Evolutionary conservation across 345 rosid genomes (phyloP).

Genomic region (Heritiera fomes): DNA sequence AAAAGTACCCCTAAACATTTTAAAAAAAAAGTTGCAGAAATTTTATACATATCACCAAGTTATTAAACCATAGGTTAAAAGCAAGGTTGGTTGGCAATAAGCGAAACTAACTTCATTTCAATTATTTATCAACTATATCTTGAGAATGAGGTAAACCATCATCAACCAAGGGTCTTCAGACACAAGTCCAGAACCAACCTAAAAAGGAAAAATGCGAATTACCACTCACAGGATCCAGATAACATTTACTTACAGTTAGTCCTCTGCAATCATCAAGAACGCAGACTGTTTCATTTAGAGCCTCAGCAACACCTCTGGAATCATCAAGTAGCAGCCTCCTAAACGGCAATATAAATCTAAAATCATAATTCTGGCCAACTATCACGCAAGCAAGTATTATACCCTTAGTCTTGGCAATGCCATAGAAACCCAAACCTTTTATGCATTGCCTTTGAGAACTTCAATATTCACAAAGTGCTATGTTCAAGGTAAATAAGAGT

Average conservation of each 20-base stretch:
- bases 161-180: slow-evolving; percentile 12
- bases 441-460: neutral
- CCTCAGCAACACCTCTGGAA: slow-evolving; percentile 85
- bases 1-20: slow-evolving; percentile 3
- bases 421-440: slow-evolving; percentile 9
- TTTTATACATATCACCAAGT: neutral
- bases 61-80: neutral
- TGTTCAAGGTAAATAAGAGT: neutral
- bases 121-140: neutral
- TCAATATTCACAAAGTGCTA: neutral
- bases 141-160: neutral
- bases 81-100: neutral
- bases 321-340: slow-evolving; percentile 96
- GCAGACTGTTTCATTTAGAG: slow-evolving; percentile 87
- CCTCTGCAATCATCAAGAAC: slow-evolving; percentile 67
- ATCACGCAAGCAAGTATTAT: slow-evolving; percentile 14
- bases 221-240: slow-evolving; percentile 6
- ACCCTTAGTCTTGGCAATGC: neutral
- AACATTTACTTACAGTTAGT: slow-evolving; percentile 58
- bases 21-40: neutral
- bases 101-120: neutral
- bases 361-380: slow-evolving; percentile 12
- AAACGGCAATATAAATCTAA: slow-evolving; percentile 24
- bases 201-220: slow-evolving; percentile 8
- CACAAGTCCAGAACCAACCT: neutral